These are phyloP conservation scores for Aspergillus campestris DNA, from an alignment of 495 filamentous ascomycete species.

Conservation along the genomic window DNA sequence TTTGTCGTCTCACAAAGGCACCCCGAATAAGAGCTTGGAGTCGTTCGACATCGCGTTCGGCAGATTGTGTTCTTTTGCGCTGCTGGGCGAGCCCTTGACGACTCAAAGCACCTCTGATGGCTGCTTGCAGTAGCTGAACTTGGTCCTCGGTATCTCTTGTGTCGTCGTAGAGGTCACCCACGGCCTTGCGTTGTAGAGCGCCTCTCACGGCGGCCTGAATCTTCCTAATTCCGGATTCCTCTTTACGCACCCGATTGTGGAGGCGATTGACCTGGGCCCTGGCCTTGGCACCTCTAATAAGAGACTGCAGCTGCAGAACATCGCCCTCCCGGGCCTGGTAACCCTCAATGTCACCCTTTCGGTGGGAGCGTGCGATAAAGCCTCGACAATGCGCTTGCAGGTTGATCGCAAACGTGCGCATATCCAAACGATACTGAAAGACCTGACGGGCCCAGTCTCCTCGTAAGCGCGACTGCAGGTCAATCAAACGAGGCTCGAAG, in stretches of 20 bases:
- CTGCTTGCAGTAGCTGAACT: slow-evolving; percentile 63
- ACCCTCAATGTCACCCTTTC: slow-evolving; percentile 50
- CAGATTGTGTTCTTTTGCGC: slow-evolving; percentile 29
- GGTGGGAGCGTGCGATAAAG: slow-evolving; percentile 61
- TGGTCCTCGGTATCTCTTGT: slow-evolving; percentile 37
- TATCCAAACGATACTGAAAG: slow-evolving; percentile 66
- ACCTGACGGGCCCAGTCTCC: slow-evolving; percentile 74
- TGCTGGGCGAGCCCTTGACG: slow-evolving; percentile 32
- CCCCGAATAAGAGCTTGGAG: slow-evolving; percentile 59
- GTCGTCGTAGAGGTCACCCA: slow-evolving; percentile 39
- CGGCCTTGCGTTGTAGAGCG: slow-evolving; percentile 43
- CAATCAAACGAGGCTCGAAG: slow-evolving; percentile 64
- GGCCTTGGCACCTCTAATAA: slow-evolving; percentile 69
- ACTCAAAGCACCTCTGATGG: slow-evolving; percentile 48
- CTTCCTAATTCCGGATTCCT: slow-evolving; percentile 47
- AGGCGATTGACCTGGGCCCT: slow-evolving; percentile 58
- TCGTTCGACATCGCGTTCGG: slow-evolving; percentile 38
- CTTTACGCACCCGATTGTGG: slow-evolving; percentile 50
- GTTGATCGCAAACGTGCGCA: slow-evolving; percentile 64
- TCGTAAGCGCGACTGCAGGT: slow-evolving; percentile 76
- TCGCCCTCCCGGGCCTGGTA: slow-evolving; percentile 65
- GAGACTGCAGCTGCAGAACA: slow-evolving; percentile 73
- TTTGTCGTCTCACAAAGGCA: slow-evolving; percentile 33
- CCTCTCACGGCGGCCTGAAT: slow-evolving; percentile 56
- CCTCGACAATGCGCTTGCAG: slow-evolving; percentile 76